phyloP scores from a whole-genome alignment of 1,284 basidiomycete genomes.

The Wolfiporia cocos region DNA sequence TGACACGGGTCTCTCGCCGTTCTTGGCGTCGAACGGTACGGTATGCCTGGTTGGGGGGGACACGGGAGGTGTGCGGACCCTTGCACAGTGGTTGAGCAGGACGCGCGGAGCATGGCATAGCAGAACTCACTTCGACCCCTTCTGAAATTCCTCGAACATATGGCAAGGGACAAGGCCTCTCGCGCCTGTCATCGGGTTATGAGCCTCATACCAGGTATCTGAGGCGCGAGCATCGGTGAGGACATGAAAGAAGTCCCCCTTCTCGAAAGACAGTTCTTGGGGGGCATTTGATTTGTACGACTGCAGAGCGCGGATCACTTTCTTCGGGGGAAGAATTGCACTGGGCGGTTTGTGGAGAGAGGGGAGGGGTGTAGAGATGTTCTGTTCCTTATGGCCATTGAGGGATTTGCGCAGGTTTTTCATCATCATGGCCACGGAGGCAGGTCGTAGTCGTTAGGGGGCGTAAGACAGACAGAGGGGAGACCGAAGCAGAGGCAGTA shows the following conservation, averaged over 20 bases:
- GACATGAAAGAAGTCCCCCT: slow-evolving; percentile 98
- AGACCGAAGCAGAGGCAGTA: slow-evolving; percentile 9
- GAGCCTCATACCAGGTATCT: slow-evolving; percentile 75
- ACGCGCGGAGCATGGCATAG: too few relatives aligned
- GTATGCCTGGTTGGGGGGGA: too few relatives aligned
- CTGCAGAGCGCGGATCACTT: slow-evolving; percentile 86
- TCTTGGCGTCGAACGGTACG: too few relatives aligned
- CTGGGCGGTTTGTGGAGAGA: slow-evolving; percentile 62
- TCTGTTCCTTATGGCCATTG: slow-evolving; percentile 57
- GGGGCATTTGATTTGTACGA: slow-evolving; percentile 71
- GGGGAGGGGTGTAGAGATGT: slow-evolving; percentile 65
- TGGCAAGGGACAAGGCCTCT: slow-evolving; percentile 85
- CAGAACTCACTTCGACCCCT: slow-evolving; percentile 62
- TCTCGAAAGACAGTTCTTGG: slow-evolving; percentile 86
- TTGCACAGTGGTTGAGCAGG: too few relatives aligned
- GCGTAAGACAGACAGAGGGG: slow-evolving; percentile 22
- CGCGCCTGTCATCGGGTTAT: slow-evolving; percentile 89
- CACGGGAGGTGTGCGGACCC: too few relatives aligned
- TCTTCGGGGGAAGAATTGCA: slow-evolving; percentile 82
- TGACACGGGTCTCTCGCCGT: too few relatives aligned
- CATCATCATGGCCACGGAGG: slow-evolving; percentile 42
- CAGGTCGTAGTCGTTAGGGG: slow-evolving; percentile 23
- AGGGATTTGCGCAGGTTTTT: slow-evolving; percentile 85
- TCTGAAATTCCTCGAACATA: slow-evolving; percentile 86
- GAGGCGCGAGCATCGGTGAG: slow-evolving; percentile 61